Conservation (phyloP, 768 basidiomycete genomes). For the Termitomyces sp. region DNA sequence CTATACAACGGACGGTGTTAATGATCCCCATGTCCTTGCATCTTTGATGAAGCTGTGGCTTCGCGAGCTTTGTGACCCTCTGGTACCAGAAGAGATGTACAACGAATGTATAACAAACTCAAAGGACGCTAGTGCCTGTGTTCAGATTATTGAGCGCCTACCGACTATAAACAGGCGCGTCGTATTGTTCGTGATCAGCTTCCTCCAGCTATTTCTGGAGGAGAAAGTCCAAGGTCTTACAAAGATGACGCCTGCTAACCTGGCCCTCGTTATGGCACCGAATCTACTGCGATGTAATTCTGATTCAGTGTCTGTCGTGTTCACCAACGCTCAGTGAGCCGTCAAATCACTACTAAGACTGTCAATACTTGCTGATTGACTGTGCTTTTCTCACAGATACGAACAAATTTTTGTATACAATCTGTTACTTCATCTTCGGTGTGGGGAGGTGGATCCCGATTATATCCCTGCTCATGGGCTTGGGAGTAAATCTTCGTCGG, state of each 20-base stretch:
- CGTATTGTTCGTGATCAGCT: slow-evolving; percentile 83
- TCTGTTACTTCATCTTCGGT: slow-evolving; percentile 73
- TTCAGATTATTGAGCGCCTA: slow-evolving; percentile 68
- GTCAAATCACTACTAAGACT: not conserved
- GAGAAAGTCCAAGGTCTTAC: slow-evolving; percentile 66
- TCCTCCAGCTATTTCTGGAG: slow-evolving; percentile 83
- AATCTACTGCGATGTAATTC: slow-evolving; percentile 84
- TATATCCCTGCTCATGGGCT: slow-evolving; percentile 79
- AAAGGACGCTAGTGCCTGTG: slow-evolving; percentile 60
- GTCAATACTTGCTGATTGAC: slow-evolving; percentile 1
- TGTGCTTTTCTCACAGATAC: slow-evolving; percentile 41
- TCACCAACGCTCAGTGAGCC: slow-evolving; percentile 86
- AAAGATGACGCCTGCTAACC: slow-evolving; percentile 87
- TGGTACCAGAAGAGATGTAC: slow-evolving; percentile 87
- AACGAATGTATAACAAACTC: slow-evolving; percentile 79
- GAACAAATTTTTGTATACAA: slow-evolving; percentile 89
- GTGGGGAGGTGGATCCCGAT: slow-evolving; percentile 66
- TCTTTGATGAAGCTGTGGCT: slow-evolving; percentile 92
- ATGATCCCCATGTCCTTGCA: slow-evolving; percentile 87
- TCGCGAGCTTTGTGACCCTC: slow-evolving; percentile 86
- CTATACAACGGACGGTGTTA: slow-evolving; percentile 84
- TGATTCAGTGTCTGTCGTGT: slow-evolving; percentile 83
- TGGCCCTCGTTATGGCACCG: slow-evolving; percentile 90
- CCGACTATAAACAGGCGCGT: slow-evolving; percentile 87
- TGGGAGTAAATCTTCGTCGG: slow-evolving; percentile 51